Evolutionary conservation across 139 green algal species (phyloP), one percentile per base, ranked within the genome.

Genomic region (Pseudopediastrum boryanum): DNA sequence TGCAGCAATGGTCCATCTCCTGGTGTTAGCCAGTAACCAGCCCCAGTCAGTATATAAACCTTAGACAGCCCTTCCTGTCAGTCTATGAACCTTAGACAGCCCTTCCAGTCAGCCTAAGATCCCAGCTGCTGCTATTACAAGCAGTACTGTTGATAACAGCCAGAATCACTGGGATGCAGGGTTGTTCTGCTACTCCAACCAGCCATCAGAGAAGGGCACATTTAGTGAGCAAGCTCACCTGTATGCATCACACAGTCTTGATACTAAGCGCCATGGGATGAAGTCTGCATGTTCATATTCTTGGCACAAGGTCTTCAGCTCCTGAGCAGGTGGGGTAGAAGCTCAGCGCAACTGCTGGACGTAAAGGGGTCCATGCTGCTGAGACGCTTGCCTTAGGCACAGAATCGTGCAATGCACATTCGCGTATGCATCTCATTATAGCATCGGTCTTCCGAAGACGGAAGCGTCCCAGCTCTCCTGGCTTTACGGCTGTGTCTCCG

Each of bases 221-320:
- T 42, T 33, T 46, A 29, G 21, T 79, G 72, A 5, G 65, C 19
- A 8, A 80, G 29, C 73, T 50, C 67, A 64, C 54, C 54, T 70
- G 10, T 16, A 70, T 7, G 7, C 5, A 6, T 70, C 61, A 35
- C 61, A 70, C 61, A 43, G 29, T 19, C 29, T 31, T 35, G 42
- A 35, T 35, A n/a, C 61, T 7, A 70, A 35, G 10, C 61, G 61
- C 75, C 75, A 81, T 1, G 75, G 75, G 19, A 81, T 36, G 12
- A 25, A 43, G 19, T 70, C 39, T 12, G 38, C n/a, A 29, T 79
- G 16, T 16, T 43, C 7, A 36, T 79, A 21, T 23, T 70, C 56
- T 58, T 61, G 38, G 72, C 72, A 79, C 29, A 62, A 42, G 13
- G 36, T 13, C 72, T 41, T 58, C 23, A 79, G 56, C 25, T 79